phyloP scores from a whole-genome alignment of 352 stramenopile species.

The Globisporangium megalacanthum region DNA sequence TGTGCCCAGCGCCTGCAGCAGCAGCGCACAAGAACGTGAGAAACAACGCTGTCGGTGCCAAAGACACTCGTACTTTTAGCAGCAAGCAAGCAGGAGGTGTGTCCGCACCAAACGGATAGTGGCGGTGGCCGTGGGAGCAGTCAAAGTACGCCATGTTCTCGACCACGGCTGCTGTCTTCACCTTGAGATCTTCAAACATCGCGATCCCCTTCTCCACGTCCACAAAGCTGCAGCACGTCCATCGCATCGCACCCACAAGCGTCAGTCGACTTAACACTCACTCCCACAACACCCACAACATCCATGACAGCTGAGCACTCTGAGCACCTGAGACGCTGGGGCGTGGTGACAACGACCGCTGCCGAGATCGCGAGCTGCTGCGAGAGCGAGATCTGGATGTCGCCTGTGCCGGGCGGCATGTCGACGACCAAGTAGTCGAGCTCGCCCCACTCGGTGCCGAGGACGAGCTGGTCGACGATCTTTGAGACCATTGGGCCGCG shows the following conservation, averaged over 20 bases:
- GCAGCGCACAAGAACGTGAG: neutral
- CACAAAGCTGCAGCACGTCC: slow-evolving; percentile 75
- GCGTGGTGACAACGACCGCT: slow-evolving; percentile 98
- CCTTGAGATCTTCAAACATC: slow-evolving; percentile 98
- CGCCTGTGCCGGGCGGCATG: slow-evolving; percentile 98
- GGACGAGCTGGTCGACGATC: slow-evolving; percentile 94
- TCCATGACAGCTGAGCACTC: too few relatives aligned
- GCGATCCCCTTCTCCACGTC: slow-evolving; percentile 98
- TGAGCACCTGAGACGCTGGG: slow-evolving; percentile 90
- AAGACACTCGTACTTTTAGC: neutral
- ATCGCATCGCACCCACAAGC: neutral
- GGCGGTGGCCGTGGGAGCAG: slow-evolving; percentile 77
- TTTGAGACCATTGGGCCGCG: slow-evolving; percentile 98
- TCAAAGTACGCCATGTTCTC: slow-evolving; percentile 99
- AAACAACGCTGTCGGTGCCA: neutral
- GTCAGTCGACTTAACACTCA: neutral
- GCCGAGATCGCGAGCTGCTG: slow-evolving; percentile 97
- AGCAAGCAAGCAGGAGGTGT: neutral
- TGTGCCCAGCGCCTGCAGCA: slow-evolving; percentile 57
- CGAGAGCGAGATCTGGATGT: slow-evolving; percentile 98
- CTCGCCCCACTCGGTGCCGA: slow-evolving; percentile 97
- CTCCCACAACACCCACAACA: neutral
- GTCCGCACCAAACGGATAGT: slow-evolving; percentile 78
- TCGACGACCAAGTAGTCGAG: slow-evolving; percentile 99
- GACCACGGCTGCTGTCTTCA: slow-evolving; percentile 96